phyloP scores from a whole-genome alignment of 805 yeast species.

The Vanderwaltozyma polyspora region DNA sequence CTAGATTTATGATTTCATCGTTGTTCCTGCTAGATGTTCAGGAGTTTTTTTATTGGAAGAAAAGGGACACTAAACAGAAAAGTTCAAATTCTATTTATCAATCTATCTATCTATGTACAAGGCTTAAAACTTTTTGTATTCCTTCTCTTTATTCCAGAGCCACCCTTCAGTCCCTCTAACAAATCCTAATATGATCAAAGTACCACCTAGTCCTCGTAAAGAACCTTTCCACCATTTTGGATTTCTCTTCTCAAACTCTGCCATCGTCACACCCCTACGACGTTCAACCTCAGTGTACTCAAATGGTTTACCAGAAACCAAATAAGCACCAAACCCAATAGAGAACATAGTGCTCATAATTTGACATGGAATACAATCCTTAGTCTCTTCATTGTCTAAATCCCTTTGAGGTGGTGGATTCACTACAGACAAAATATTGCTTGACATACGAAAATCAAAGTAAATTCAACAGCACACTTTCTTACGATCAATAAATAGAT shows the following conservation, averaged over 20 bases:
- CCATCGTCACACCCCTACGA: slow-evolving; percentile 21
- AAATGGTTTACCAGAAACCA: slow-evolving; percentile 47
- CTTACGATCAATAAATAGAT: no score
- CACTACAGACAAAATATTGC: slow-evolving; percentile 40
- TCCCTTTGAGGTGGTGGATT: slow-evolving; percentile 38
- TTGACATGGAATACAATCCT: slow-evolving; percentile 60
- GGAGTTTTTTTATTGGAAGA: no score
- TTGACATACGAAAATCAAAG: slow-evolving; percentile 10
- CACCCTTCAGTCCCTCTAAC: slow-evolving; percentile 56
- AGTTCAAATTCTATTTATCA: no score
- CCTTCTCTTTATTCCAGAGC: slow-evolving; percentile 36
- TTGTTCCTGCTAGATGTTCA: no score
- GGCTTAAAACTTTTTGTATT: slow-evolving; percentile 9
- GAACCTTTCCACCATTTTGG: slow-evolving; percentile 56
- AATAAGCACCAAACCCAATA: slow-evolving; percentile 51
- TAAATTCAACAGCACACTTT: background rate
- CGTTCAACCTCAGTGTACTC: slow-evolving; percentile 33
- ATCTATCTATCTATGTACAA: no score
- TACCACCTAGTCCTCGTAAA: slow-evolving; percentile 43
- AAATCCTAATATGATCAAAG: slow-evolving; percentile 44
- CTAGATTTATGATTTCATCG: no score
- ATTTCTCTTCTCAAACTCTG: slow-evolving; percentile 28
- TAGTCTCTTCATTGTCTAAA: slow-evolving; percentile 32
- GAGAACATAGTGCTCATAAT: slow-evolving; percentile 49
- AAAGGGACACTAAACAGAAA: no score